These are phyloP conservation scores for Daldinia sp. DNA, from an alignment of 2,329 filamentous ascomycete genomes.

Conservation along the genomic window DNA sequence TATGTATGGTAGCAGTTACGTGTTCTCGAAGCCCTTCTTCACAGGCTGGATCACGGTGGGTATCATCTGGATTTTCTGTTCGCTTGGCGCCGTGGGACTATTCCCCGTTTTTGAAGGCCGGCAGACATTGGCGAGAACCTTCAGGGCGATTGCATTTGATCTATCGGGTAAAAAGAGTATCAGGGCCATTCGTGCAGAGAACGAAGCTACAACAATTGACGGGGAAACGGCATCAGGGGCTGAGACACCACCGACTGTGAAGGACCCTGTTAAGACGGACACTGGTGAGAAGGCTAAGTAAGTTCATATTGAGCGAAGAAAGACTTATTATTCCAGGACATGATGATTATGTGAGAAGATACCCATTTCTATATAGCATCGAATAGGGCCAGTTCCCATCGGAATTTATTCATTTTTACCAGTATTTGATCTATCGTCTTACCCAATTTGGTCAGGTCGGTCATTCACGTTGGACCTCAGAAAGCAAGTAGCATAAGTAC, in stretches of 20 bases:
- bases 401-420: constrained; percentile 1
- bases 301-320: neutral
- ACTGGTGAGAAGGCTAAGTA: constrained; percentile 26
- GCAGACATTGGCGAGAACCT: constrained; percentile 71
- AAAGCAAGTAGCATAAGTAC: neutral
- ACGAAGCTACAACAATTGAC: constrained; percentile 35
- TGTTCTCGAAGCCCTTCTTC: constrained; percentile 86
- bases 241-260: constrained; percentile 27
- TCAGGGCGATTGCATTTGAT: constrained; percentile 72
- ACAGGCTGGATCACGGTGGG: constrained; percentile 83
- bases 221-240: constrained; percentile 37
- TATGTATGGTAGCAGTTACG: constrained; percentile 84
- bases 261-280: constrained; percentile 32
- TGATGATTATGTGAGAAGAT: constrained; percentile 25
- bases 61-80: constrained; percentile 84
- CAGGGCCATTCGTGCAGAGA: constrained; percentile 48
- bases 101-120: constrained; percentile 87
- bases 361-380: constrained; percentile 20
- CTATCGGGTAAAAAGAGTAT: constrained; percentile 60
- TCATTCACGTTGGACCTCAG: too few species aligned
- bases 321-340: constrained; percentile 4
- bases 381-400: neutral
- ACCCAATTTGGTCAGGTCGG: neutral
- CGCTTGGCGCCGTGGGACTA: constrained; percentile 77
- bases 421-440: neutral